phyloP scores from a whole-genome alignment of 164 flowering plant species.

The Piper longum region DNA sequence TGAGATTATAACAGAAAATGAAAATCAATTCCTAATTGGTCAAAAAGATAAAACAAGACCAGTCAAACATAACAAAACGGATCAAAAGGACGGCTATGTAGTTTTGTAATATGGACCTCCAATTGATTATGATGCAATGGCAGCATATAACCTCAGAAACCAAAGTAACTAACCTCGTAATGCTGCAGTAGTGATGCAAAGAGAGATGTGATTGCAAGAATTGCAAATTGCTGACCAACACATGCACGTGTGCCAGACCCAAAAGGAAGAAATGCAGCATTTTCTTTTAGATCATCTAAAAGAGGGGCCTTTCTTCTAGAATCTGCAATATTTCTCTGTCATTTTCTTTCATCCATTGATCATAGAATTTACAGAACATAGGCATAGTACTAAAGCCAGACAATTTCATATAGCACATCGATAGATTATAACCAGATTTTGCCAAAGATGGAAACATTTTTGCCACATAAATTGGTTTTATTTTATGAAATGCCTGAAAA shows the following conservation, averaged over 20 bases:
- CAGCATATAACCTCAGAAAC: not conserved
- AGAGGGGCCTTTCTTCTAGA: slow-evolving; percentile 11
- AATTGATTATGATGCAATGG: not conserved
- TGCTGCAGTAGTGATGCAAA: slow-evolving; percentile 41
- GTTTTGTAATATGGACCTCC: not conserved
- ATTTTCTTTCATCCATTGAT: too few relatives aligned
- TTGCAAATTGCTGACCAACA: slow-evolving; percentile 43
- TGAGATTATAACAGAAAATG: not conserved
- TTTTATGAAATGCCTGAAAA: not conserved
- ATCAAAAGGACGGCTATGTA: not conserved
- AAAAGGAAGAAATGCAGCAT: slow-evolving; percentile 50
- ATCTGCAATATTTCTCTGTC: not conserved
- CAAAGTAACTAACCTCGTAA: slow-evolving; percentile 34
- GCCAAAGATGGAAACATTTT: not conserved
- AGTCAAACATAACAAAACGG: not conserved
- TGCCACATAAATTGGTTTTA: not conserved
- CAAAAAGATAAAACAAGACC: not conserved
- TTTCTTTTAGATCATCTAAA: slow-evolving; percentile 27
- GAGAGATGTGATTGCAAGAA: slow-evolving; percentile 32
- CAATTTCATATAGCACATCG: not conserved
- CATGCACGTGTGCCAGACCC: slow-evolving; percentile 56
- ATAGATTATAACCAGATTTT: not conserved
- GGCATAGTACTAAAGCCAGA: not conserved
- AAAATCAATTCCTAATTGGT: not conserved
- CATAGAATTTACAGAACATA: slow-evolving; percentile 1